Evolutionary conservation across 1,284 basidiomycete species (phyloP).

Genomic region (Pseudozyma hubeiensis): DNA sequence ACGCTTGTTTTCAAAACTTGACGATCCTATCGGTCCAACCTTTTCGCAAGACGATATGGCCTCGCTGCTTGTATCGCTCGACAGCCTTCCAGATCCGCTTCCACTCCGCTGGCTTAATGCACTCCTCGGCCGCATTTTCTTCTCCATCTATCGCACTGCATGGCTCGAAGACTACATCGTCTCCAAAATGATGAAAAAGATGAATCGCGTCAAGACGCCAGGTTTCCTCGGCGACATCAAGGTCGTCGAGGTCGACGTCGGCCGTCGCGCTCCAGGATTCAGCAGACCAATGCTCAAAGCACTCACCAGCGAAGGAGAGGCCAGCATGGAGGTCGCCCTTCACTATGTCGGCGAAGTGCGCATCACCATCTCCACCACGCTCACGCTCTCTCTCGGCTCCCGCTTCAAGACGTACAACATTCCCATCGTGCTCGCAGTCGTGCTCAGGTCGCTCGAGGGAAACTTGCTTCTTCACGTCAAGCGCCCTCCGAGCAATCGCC

Average conservation of each 20-base stretch:
- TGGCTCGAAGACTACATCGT: conserved; percentile 85
- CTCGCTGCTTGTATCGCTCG: conserved; percentile 82
- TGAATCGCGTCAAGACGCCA: conserved; percentile 88
- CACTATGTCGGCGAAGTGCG: conserved; percentile 87
- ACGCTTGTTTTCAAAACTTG: conserved; percentile 21
- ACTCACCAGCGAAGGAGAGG: conserved; percentile 89
- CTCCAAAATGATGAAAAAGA: conserved; percentile 88
- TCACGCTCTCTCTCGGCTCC: conserved; percentile 78
- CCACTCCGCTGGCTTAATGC: conserved; percentile 98
- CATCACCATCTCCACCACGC: conserved; percentile 87
- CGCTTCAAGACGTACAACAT: conserved; percentile 89
- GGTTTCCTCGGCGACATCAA: conserved; percentile 85
- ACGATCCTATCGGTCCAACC: conserved; percentile 72
- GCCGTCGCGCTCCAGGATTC: conserved; percentile 76
- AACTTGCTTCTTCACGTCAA: conserved; percentile 91
- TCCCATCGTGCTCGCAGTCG: conserved; percentile 84
- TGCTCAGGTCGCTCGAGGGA: conserved; percentile 87
- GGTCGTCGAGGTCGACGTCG: conserved; percentile 89
- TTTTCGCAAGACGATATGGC: conserved; percentile 86
- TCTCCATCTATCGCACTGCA: conserved; percentile 87
- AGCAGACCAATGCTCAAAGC: conserved; percentile 96
- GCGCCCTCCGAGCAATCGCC: conserved; percentile 90
- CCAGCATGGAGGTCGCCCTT: conserved; percentile 84
- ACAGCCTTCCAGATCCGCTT: conserved; percentile 91
- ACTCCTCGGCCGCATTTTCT: conserved; percentile 88